Evolutionary conservation across 2,329 filamentous ascomycete species (phyloP).

Genomic region (Penicillium sp.): DNA sequence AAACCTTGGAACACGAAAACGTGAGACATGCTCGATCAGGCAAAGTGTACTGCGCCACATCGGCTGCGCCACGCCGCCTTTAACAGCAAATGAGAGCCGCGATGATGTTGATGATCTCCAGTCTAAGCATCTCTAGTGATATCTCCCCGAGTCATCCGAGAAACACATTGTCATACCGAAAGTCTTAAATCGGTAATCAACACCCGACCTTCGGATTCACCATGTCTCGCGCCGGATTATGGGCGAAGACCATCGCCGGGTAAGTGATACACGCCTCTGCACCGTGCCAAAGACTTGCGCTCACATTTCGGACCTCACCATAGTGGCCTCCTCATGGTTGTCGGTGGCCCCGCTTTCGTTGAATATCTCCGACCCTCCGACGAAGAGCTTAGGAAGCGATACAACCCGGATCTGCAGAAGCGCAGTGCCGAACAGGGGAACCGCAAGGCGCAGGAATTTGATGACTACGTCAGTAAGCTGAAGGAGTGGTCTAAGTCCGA

Average conservation of each 20-base stretch:
- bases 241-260: slow-evolving; percentile 69
- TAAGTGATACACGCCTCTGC: slow-evolving; percentile 45
- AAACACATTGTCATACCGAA: not conserved
- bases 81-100: slow-evolving; percentile 16
- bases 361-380: slow-evolving; percentile 72
- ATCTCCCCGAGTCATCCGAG: slow-evolving; percentile 2
- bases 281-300: slow-evolving; percentile 5
- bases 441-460: slow-evolving; percentile 78
- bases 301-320: slow-evolving; percentile 6
- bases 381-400: slow-evolving; percentile 84
- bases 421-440: slow-evolving; percentile 76
- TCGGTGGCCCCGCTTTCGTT: slow-evolving; percentile 83
- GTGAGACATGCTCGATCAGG: slow-evolving; percentile 1
- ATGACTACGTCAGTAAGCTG: slow-evolving; percentile 77
- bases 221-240: slow-evolving; percentile 48
- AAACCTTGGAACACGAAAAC: not conserved
- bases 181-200: not conserved
- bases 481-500: slow-evolving; percentile 89
- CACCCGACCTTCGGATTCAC: not conserved
- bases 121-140: slow-evolving; percentile 2
- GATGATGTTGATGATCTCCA: slow-evolving; percentile 21
- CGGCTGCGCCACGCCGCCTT: slow-evolving; percentile 9
- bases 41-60: slow-evolving; percentile 11
- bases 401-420: slow-evolving; percentile 92
- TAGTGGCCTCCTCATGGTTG: slow-evolving; percentile 68